These are phyloP conservation scores for Murraya koenigii DNA, from an alignment of 345 rosid species.

Conservation along the genomic window DNA sequence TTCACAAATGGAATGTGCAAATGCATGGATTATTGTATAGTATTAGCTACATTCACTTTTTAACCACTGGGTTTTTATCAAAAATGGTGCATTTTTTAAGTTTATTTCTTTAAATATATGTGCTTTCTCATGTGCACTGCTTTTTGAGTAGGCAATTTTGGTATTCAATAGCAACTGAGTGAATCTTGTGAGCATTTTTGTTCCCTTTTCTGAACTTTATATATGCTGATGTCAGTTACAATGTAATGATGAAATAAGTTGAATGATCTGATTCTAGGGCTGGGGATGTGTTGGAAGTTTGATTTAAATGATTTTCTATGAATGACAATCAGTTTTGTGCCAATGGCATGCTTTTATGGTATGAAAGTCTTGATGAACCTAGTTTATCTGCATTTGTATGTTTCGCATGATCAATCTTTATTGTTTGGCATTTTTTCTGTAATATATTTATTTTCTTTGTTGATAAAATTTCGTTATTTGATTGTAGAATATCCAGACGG, in stretches of 20 bases:
- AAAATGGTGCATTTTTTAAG: conserved; percentile 4
- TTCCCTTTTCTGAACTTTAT: not conserved
- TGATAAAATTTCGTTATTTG: conserved; percentile 10
- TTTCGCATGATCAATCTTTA: not conserved
- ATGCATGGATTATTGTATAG: conserved; percentile 11
- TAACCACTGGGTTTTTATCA: conserved; percentile 11
- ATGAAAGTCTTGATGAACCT: not conserved
- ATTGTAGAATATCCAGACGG: conserved; percentile 43
- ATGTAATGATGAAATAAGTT: conserved; percentile 1
- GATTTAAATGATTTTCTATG: conserved; percentile 5
- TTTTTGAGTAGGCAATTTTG: conserved; percentile 15
- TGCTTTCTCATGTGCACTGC: conserved; percentile 12
- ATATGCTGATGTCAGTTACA: conserved; percentile 5
- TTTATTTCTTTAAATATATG: not conserved
- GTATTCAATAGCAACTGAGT: not conserved
- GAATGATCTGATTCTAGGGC: conserved; percentile 13
- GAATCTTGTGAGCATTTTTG: conserved; percentile 6
- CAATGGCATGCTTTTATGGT: not conserved
- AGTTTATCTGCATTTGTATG: not conserved
- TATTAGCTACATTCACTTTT: conserved; percentile 32
- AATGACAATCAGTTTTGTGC: conserved; percentile 1
- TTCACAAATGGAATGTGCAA: conserved; percentile 19
- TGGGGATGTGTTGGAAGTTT: conserved; percentile 3
- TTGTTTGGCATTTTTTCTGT: not conserved
- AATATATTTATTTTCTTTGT: conserved; percentile 3